Percentiles rank a stretch among this genome's conserved stretches.
Evolutionary conservation across 768 basidiomycete genomes (phyloP).

Genomic region (Pulveroboletus frians): DNA sequence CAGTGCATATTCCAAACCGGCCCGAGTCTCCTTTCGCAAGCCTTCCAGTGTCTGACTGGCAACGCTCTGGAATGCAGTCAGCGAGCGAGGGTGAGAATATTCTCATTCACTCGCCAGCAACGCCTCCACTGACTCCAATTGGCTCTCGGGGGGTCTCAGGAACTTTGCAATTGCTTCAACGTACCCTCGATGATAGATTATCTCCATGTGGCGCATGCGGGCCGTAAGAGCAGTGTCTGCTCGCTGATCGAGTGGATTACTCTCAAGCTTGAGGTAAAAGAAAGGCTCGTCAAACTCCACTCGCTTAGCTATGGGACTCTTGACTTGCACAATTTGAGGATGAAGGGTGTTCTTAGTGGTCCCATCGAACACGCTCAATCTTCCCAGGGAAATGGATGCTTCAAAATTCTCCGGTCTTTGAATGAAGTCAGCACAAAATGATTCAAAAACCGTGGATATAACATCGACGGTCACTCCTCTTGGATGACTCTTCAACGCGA

Average conservation of each 20-base stretch:
- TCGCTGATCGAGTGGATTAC: slow-evolving; percentile 83
- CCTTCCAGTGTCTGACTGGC: slow-evolving; percentile 94
- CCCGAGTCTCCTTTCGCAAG: slow-evolving; percentile 87
- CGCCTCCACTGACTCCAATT: slow-evolving; percentile 92
- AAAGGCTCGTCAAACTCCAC: slow-evolving; percentile 52
- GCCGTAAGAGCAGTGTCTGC: slow-evolving; percentile 89
- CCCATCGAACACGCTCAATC: slow-evolving; percentile 87
- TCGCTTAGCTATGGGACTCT: slow-evolving; percentile 33
- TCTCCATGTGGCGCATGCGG: slow-evolving; percentile 91
- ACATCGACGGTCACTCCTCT: slow-evolving; percentile 62
- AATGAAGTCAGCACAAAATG: slow-evolving; percentile 75
- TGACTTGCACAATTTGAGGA: slow-evolving; percentile 86
- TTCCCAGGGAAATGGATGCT: slow-evolving; percentile 76
- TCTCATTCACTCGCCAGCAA: slow-evolving; percentile 55
- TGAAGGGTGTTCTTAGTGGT: slow-evolving; percentile 76
- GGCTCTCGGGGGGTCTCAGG: slow-evolving; percentile 90
- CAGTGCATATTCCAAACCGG: slow-evolving; percentile 89
- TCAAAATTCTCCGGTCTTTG: slow-evolving; percentile 88
- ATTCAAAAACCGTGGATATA: slow-evolving; percentile 81
- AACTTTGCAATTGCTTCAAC: slow-evolving; percentile 89
- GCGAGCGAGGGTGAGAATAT: neutral
- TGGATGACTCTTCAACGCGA: slow-evolving; percentile 74
- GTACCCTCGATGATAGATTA: slow-evolving; percentile 93
- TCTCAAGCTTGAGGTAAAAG: slow-evolving; percentile 89
- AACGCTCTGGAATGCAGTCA: slow-evolving; percentile 51